Conservation (phyloP, 495 filamentous ascomycete genomes). For the Penicillium crystallinum region DNA sequence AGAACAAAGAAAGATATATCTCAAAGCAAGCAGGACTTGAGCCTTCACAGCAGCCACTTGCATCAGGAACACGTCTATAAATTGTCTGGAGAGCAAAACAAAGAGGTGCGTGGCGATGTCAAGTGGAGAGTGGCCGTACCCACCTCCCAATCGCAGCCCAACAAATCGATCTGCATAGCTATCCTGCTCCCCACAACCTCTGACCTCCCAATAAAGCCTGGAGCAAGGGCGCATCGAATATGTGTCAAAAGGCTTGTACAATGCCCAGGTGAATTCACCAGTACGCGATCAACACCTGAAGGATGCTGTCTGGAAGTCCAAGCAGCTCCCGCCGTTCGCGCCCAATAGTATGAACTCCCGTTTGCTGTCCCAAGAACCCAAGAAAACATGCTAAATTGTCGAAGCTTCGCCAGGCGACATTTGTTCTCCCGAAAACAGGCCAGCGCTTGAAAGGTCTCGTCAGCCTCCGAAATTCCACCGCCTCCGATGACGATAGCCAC, state of each 20-base stretch:
- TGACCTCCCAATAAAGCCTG: conserved; percentile 4
- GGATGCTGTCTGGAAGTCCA: conserved; percentile 29
- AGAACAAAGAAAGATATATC: no score
- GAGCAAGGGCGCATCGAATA: not conserved
- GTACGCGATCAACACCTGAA: conserved; percentile 15
- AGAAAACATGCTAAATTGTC: conserved; percentile 4
- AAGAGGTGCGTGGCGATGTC: conserved; percentile 11
- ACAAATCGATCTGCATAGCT: conserved; percentile 6
- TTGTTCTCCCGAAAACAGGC: conserved; percentile 49
- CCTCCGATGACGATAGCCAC: conserved; percentile 11
- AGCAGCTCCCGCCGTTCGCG: conserved; percentile 40
- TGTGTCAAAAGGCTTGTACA: conserved; percentile 1
- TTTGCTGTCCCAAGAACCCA: not conserved
- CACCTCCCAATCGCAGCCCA: conserved; percentile 4
- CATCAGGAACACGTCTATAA: no score
- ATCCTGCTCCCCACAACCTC: conserved; percentile 1
- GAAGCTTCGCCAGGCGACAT: conserved; percentile 50
- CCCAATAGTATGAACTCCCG: conserved; percentile 28
- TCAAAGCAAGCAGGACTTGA: no score
- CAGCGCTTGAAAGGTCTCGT: conserved; percentile 49
- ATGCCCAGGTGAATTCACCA: conserved; percentile 7
- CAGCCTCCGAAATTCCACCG: conserved; percentile 35
- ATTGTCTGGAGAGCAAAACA: not conserved
- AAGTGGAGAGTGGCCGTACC: conserved; percentile 11
- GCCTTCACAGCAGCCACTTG: no score